Conservation (phyloP, 768 basidiomycete genomes). For the Amanita fuliginea region DNA sequence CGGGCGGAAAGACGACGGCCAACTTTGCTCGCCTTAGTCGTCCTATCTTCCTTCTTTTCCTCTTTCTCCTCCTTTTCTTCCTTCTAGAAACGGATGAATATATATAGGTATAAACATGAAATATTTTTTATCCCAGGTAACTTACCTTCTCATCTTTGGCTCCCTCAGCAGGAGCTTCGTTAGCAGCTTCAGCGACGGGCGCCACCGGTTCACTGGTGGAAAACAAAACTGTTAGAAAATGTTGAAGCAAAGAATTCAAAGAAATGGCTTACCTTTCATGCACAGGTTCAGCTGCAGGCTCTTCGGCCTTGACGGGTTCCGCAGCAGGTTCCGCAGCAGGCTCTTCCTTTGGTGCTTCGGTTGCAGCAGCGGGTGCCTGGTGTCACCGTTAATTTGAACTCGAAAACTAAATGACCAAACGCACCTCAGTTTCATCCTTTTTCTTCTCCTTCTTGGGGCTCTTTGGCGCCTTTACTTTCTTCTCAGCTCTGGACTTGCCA, state of each 20-base stretch:
- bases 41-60: slow-evolving; percentile 36
- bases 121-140: neutral
- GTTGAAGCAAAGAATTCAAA: neutral
- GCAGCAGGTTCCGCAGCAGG: slow-evolving; percentile 27
- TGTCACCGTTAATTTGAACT: slow-evolving; percentile 1
- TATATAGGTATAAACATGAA: neutral
- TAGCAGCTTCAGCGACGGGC: slow-evolving; percentile 28
- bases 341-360: slow-evolving; percentile 30
- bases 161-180: slow-evolving; percentile 34
- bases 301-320: slow-evolving; percentile 29
- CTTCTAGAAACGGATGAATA: neutral
- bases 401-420: slow-evolving; percentile 3
- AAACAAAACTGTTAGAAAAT: slow-evolving; percentile 15
- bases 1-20: slow-evolving; percentile 78
- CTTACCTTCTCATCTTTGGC: slow-evolving; percentile 56
- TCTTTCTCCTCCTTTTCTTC: slow-evolving; percentile 33
- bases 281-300: slow-evolving; percentile 41
- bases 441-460: slow-evolving; percentile 78
- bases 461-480: slow-evolving; percentile 59
- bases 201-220: slow-evolving; percentile 31
- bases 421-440: slow-evolving; percentile 58
- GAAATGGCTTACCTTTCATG: slow-evolving; percentile 55
- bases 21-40: slow-evolving; percentile 48
- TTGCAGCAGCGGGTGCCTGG: slow-evolving; percentile 18
- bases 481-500: slow-evolving; percentile 48